Evolutionary conservation across 768 basidiomycete genomes (phyloP).

Genomic region (Leucosporidium yakuticum): DNA sequence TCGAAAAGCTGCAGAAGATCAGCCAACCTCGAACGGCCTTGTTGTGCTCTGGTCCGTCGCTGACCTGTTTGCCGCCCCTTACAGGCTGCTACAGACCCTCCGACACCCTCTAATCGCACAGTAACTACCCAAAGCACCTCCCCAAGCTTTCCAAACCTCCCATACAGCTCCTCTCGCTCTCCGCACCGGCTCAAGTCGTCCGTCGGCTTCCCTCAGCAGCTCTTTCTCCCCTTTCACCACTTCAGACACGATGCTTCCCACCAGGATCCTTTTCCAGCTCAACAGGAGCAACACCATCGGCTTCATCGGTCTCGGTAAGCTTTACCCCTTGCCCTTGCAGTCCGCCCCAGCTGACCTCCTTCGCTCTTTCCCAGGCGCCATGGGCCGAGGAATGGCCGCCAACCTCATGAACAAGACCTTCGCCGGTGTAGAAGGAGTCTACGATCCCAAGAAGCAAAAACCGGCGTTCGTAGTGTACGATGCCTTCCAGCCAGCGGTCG

Average conservation of each 20-base stretch:
- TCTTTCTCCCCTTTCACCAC: no score
- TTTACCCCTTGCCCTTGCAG: neutral
- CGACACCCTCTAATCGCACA: no score
- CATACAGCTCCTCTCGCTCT: no score
- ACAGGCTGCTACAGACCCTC: no score
- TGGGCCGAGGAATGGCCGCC: slow-evolving; percentile 80
- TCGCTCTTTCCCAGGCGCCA: slow-evolving; percentile 40
- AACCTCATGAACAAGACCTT: slow-evolving; percentile 75
- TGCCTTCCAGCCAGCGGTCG: slow-evolving; percentile 57
- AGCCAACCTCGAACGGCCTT: no score
- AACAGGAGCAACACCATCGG: slow-evolving; percentile 44
- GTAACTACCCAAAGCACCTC: no score
- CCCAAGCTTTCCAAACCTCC: no score
- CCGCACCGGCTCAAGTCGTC: no score
- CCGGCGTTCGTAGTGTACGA: slow-evolving; percentile 71
- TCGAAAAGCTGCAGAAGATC: no score
- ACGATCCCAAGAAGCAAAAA: slow-evolving; percentile 11
- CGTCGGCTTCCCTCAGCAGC: no score
- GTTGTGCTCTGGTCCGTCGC: no score
- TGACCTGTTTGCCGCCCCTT: no score
- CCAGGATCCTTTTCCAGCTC: neutral
- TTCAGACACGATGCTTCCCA: neutral
- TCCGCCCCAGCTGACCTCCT: neutral
- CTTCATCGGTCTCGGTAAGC: slow-evolving; percentile 75
- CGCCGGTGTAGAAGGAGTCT: slow-evolving; percentile 27